These are phyloP conservation scores for Mortierella sp. DNA, from an alignment of 371 early-diverging fungal species.

Conservation along the genomic window DNA sequence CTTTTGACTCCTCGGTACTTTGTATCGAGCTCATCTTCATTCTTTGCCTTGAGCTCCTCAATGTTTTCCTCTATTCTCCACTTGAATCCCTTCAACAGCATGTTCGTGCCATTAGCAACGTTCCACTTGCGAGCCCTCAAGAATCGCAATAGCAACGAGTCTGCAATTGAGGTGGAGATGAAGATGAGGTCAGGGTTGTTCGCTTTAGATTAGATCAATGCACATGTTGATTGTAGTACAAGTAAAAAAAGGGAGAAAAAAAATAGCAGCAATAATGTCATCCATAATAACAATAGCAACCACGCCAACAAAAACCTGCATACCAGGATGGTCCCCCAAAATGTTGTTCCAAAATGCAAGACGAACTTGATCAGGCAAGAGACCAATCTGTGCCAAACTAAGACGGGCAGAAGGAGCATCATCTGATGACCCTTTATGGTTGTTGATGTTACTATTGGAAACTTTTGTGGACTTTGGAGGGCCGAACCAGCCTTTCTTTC, in stretches of 20 bases:
- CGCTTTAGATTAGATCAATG: background rate
- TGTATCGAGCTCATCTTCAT: constrained; percentile 64
- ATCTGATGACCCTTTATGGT: background rate
- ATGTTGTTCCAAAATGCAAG: constrained; percentile 44
- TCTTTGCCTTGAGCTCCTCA: constrained; percentile 65
- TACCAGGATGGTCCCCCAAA: constrained; percentile 46
- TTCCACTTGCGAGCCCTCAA: constrained; percentile 87
- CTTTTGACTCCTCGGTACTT: constrained; percentile 59
- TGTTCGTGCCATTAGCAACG: constrained; percentile 71
- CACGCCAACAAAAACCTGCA: background rate
- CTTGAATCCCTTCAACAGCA: constrained; percentile 72
- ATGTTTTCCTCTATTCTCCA: constrained; percentile 76
- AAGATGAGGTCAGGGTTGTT: background rate
- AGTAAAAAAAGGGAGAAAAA: background rate
- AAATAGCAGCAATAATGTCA: background rate
- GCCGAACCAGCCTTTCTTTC: constrained; percentile 49
- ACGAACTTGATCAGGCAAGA: constrained; percentile 32
- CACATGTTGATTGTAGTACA: background rate
- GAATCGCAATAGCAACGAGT: constrained; percentile 75
- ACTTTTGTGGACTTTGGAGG: constrained; percentile 31
- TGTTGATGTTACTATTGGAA: background rate
- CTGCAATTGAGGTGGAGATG: constrained; percentile 24
- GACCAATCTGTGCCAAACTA: constrained; percentile 55
- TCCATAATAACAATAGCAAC: background rate
- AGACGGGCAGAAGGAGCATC: constrained; percentile 24